These are phyloP conservation scores for Fraxinus platypoda DNA, from an alignment of 305 asterid genomes.

Conservation along the genomic window DNA sequence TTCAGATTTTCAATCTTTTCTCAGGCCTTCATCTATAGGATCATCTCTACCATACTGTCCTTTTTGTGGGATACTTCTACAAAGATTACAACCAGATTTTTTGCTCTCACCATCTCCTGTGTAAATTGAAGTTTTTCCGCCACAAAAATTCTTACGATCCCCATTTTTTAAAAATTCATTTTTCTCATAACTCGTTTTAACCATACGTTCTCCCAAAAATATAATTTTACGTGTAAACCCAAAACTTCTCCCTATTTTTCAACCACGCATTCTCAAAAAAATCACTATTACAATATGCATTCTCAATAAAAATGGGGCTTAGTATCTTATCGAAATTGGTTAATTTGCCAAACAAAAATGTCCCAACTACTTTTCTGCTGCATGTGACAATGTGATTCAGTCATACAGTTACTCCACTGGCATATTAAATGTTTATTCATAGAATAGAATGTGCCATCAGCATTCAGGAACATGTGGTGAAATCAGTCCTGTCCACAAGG, in stretches of 20 bases:
- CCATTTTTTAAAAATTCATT: too few species aligned
- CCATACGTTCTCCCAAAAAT: too few species aligned
- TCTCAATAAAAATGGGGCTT: too few species aligned
- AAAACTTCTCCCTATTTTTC: too few species aligned
- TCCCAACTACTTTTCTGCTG: conserved; percentile 3
- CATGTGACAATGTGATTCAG: neutral
- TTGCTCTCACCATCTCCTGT: conserved; percentile 69
- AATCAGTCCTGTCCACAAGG: neutral
- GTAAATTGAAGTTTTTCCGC: conserved; percentile 19
- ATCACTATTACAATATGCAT: too few species aligned
- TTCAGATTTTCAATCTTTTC: conserved; percentile 39
- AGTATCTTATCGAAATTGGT: neutral
- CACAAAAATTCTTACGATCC: neutral
- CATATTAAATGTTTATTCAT: neutral
- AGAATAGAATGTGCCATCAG: neutral
- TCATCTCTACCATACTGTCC: conserved; percentile 62
- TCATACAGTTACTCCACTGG: neutral
- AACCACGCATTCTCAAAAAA: too few species aligned
- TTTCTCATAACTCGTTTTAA: too few species aligned
- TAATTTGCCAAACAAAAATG: conserved; percentile 3
- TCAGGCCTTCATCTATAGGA: conserved; percentile 30
- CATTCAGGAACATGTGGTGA: neutral
- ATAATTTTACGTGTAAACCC: too few species aligned
- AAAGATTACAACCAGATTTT: conserved; percentile 66
- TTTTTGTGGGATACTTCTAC: conserved; percentile 80